A percentile compares a stretch with the other conserved stretches of the same genome.
phyloP scores from a whole-genome alignment of 108 stramenopile species.

The Parietichytrium sp. region DNA sequence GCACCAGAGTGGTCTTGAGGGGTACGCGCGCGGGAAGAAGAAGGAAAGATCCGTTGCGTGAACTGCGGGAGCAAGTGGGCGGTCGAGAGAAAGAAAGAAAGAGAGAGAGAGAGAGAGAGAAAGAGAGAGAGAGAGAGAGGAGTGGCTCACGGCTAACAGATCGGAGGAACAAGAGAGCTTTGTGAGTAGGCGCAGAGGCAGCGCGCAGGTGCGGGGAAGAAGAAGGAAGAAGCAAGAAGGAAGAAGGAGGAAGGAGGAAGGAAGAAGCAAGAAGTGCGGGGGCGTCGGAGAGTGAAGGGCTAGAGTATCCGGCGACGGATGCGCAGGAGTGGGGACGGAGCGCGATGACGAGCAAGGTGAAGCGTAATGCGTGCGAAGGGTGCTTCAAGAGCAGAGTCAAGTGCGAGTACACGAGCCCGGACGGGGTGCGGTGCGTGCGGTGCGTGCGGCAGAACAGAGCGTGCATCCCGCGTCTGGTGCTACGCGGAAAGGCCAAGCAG shows the following conservation, averaged over 20 bases:
- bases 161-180: no score
- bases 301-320: background rate
- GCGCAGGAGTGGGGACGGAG: background rate
- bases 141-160: no score
- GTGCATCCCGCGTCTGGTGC: slow-evolving; percentile 20
- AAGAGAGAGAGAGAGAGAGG: no score
- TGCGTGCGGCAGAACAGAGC: slow-evolving; percentile 12
- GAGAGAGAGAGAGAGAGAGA: background rate
- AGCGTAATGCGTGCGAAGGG: slow-evolving; percentile 18
- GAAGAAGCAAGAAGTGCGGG: background rate
- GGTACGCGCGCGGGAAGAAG: no score
- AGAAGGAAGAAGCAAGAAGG: background rate
- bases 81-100: background rate
- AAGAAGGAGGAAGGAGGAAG: background rate
- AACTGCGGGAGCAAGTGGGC: no score
- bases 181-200: no score
- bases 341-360: slow-evolving; percentile 22
- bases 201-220: no score
- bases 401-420: background rate
- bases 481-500: background rate
- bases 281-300: background rate
- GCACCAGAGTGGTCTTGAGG: no score
- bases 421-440: background rate
- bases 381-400: slow-evolving; percentile 30
- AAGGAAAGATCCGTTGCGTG: no score